phyloP scores from a whole-genome alignment of 495 filamentous ascomycete genomes.

The Penicillium cinerascens region DNA sequence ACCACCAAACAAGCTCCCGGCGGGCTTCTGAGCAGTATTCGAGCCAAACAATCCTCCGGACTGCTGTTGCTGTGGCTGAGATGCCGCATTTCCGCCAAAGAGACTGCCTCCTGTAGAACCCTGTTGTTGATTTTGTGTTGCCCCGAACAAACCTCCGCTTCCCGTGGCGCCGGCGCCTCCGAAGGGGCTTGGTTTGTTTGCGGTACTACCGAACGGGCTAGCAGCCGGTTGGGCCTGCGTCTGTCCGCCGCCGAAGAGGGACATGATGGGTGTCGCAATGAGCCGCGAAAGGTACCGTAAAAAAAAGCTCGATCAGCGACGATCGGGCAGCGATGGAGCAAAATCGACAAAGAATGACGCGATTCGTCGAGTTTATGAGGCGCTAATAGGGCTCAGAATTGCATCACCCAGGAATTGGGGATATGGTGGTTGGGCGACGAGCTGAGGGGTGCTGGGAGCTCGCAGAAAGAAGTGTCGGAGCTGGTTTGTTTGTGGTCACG shows the following conservation, averaged over 20 bases:
- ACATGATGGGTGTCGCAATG: conserved; percentile 28
- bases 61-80: conserved; percentile 25
- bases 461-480: conserved; percentile 24
- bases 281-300: conserved; percentile 14
- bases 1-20: conserved; percentile 25
- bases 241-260: conserved; percentile 40
- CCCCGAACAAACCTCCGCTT: conserved; percentile 29
- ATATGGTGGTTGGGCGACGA: conserved; percentile 12
- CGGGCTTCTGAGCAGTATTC: conserved; percentile 31
- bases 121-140: conserved; percentile 21
- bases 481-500: conserved; percentile 32
- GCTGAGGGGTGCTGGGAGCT: conserved; percentile 24
- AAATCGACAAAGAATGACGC: background rate
- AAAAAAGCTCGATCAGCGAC: conserved; percentile 16
- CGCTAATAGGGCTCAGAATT: background rate
- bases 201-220: conserved; percentile 29
- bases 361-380: background rate
- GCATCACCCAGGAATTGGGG: background rate
- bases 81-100: conserved; percentile 18
- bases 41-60: conserved; percentile 35
- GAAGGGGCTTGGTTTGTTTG: conserved; percentile 38
- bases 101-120: conserved; percentile 15
- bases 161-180: conserved; percentile 22
- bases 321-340: background rate
- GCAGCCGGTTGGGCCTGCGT: conserved; percentile 25